A percentile compares a stretch with the other conserved stretches of the same genome.
phyloP scores from a whole-genome alignment of 2,329 filamentous ascomycete genomes.

The Taxawa tesnikishii region DNA sequence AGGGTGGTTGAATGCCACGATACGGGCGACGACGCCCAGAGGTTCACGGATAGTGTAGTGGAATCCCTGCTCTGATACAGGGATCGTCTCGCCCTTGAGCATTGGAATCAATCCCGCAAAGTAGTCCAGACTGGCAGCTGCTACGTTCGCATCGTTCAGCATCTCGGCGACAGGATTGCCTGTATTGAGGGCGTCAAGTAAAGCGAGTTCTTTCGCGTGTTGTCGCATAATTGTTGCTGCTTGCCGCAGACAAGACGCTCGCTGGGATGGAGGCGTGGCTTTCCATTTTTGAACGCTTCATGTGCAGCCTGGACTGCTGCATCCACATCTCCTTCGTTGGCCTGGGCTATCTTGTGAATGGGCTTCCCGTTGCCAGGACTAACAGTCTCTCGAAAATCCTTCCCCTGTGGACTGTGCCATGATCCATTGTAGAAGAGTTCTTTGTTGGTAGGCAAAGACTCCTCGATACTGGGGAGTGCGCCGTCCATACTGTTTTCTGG shows the following conservation, averaged over 20 bases:
- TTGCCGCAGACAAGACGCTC: slow-evolving; percentile 33
- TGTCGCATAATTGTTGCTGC: slow-evolving; percentile 9
- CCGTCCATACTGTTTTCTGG: no score
- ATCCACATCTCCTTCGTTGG: slow-evolving; percentile 47
- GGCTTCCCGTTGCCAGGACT: slow-evolving; percentile 37
- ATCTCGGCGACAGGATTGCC: slow-evolving; percentile 15
- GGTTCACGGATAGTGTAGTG: slow-evolving; percentile 32
- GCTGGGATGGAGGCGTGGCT: slow-evolving; percentile 26
- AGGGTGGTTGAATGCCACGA: slow-evolving; percentile 49
- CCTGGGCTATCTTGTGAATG: slow-evolving; percentile 35
- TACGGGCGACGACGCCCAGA: slow-evolving; percentile 45
- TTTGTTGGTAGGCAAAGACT: slow-evolving; percentile 11
- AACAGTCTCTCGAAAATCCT: slow-evolving; percentile 12
- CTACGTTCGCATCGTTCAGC: slow-evolving; percentile 12
- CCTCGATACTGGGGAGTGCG: slow-evolving; percentile 5
- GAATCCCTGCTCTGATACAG: slow-evolving; percentile 10
- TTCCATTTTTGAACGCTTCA: slow-evolving; percentile 47
- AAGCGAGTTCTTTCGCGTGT: slow-evolving; percentile 7
- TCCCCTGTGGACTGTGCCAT: slow-evolving; percentile 11
- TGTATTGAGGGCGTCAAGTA: slow-evolving; percentile 12
- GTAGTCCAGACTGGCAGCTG: slow-evolving; percentile 12
- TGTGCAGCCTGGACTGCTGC: slow-evolving; percentile 46
- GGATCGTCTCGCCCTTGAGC: slow-evolving; percentile 15
- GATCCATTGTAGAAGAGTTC: slow-evolving; percentile 13
- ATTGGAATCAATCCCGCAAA: slow-evolving; percentile 16